A percentile compares a stretch with the other conserved stretches of the same genome.
These are phyloP conservation scores for Podaxis sp. DNA, from an alignment of 768 basidiomycete species.

Conservation along the genomic window DNA sequence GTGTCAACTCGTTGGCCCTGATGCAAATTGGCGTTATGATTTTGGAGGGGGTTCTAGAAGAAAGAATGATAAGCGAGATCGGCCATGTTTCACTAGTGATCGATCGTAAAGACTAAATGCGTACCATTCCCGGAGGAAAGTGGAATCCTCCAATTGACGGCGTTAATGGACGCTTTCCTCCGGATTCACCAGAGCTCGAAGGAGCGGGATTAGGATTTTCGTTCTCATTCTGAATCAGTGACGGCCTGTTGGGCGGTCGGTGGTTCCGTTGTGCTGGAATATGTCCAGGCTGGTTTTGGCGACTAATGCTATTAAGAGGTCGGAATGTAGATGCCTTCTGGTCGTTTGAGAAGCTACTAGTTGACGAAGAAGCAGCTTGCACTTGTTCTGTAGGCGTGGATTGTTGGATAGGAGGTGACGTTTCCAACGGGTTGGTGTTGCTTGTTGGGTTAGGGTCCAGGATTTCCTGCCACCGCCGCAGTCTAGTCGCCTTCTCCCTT, in stretches of 20 bases:
- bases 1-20: slow-evolving; percentile 4
- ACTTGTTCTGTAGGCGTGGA: neutral
- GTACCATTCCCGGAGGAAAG: slow-evolving; percentile 45
- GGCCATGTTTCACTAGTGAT: slow-evolving; percentile 14
- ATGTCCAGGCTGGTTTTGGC: slow-evolving; percentile 7
- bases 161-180: slow-evolving; percentile 23
- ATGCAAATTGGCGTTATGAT: neutral
- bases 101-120: slow-evolving; percentile 21
- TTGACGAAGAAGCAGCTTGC: slow-evolving; percentile 10
- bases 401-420: slow-evolving; percentile 3
- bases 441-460: slow-evolving; percentile 7
- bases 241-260: slow-evolving; percentile 13
- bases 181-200: slow-evolving; percentile 1
- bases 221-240: slow-evolving; percentile 20
- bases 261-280: slow-evolving; percentile 20
- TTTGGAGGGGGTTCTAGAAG: slow-evolving; percentile 14
- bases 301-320: neutral
- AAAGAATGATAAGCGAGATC: neutral
- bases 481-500: neutral
- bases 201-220: slow-evolving; percentile 17
- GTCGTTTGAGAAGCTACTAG: neutral
- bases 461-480: slow-evolving; percentile 6
- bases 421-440: neutral
- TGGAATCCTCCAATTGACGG: slow-evolving; percentile 50
- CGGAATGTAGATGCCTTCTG: slow-evolving; percentile 6